A percentile compares a stretch with the other conserved stretches of the same genome.
Evolutionary conservation across 345 rosid genomes (phyloP).

Genomic region (Citrus glauca): DNA sequence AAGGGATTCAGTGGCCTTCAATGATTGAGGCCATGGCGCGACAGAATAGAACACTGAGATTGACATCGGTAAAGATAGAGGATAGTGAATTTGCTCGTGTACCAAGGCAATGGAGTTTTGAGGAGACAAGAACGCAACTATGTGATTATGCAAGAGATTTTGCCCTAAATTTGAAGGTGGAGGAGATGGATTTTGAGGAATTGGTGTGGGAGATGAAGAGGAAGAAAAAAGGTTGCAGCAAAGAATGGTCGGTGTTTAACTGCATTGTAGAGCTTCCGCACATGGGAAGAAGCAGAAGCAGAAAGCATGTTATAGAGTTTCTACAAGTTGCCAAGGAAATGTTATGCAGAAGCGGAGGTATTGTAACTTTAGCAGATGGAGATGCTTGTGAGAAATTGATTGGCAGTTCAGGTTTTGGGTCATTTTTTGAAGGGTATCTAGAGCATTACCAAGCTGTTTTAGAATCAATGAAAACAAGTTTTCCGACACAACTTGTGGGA

Average conservation of each 20-base stretch:
- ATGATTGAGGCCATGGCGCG: conserved; percentile 17
- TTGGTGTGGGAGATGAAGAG: conserved; percentile 10
- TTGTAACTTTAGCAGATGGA: conserved; percentile 26
- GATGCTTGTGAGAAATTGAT: conserved; percentile 11
- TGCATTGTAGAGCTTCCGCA: conserved; percentile 28
- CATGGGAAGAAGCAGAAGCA: conserved; percentile 21
- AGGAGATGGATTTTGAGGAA: conserved; percentile 18
- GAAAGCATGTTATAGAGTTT: conserved; percentile 20
- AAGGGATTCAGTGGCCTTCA: conserved; percentile 31
- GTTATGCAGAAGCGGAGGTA: conserved; percentile 4
- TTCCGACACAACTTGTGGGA: conserved; percentile 18
- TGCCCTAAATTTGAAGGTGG: conserved; percentile 14
- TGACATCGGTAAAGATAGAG: conserved; percentile 20
- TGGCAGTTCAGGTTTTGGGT: conserved; percentile 6
- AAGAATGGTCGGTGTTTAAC: conserved; percentile 22
- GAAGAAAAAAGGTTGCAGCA: conserved; percentile 5
- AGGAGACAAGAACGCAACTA: conserved; percentile 21
- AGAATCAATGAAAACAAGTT: conserved; percentile 25
- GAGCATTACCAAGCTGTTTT: conserved; percentile 20
- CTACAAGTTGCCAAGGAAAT: conserved; percentile 11
- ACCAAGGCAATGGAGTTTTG: conserved; percentile 4
- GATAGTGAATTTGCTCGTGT: not conserved
- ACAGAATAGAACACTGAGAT: conserved; percentile 7
- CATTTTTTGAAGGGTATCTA: conserved; percentile 19
- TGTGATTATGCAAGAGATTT: not conserved